These are phyloP conservation scores for Radiomyces spectabilis DNA, from an alignment of 192 early-diverging fungal genomes.

Conservation along the genomic window DNA sequence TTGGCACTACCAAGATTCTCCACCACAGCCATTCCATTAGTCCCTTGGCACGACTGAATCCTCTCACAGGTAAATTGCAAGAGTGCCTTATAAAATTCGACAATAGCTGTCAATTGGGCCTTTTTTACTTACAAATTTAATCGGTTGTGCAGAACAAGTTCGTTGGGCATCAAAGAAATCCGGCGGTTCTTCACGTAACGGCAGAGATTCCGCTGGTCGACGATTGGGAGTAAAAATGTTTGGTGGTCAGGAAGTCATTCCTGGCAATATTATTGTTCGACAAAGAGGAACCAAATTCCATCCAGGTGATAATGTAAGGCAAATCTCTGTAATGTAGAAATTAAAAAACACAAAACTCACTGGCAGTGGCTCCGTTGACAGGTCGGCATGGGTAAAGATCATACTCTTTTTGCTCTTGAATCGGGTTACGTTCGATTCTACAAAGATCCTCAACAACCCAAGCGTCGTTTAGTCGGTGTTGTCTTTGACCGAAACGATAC, in stretches of 20 bases:
- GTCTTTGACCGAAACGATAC: slow-evolving; percentile 51
- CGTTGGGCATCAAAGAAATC: slow-evolving; percentile 74
- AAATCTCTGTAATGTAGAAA: no score
- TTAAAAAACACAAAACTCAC: no score
- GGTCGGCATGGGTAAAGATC: slow-evolving; percentile 70
- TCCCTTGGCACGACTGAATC: no score
- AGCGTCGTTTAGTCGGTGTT: slow-evolving; percentile 63
- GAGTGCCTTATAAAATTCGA: no score
- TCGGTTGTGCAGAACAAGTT: slow-evolving; percentile 43
- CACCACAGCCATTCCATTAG: no score
- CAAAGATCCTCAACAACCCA: slow-evolving; percentile 49
- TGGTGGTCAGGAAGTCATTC: slow-evolving; percentile 60
- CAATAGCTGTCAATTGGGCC: no score
- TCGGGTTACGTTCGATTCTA: slow-evolving; percentile 75
- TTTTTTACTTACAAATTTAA: no score
- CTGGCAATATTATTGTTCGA: slow-evolving; percentile 76
- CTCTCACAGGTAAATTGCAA: no score
- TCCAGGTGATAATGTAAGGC: slow-evolving; percentile 65
- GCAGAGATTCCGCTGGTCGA: slow-evolving; percentile 70
- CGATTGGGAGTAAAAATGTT: slow-evolving; percentile 74
- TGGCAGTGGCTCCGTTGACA: no score
- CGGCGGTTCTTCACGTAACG: slow-evolving; percentile 72
- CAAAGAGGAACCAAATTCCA: slow-evolving; percentile 75
- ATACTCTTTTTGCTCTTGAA: slow-evolving; percentile 64
- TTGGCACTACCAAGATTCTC: no score